Base-by-base conservation (phyloP, 495 filamentous ascomycete genomes). In the Usnea hakonensis region DNA sequence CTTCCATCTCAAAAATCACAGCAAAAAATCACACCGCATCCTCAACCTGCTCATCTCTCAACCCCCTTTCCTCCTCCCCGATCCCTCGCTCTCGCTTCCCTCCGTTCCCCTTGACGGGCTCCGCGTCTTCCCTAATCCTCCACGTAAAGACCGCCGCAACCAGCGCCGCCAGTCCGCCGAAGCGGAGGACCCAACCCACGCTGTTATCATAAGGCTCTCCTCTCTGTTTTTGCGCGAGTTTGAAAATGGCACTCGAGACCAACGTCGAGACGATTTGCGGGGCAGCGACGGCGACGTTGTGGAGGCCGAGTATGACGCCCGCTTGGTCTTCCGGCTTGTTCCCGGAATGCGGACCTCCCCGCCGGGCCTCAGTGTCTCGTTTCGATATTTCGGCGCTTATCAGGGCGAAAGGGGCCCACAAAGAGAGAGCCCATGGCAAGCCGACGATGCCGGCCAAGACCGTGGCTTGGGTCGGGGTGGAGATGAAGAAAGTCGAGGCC, bases 331-430 rank as follows among this genome's bases (percentile, higher is more conserved):
- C 82, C 10, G 26, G 48, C 16, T 52, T 50, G 46, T 30, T 52
- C 26, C 19, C 28, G 13, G 48, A 33, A 28, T 46, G 2, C 0
- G 9, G 10, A 2, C 41, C 21, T 37, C 48, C 30, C 30, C 76
- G 32, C 68, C 75, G 66, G 56, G 58, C 58, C 26, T 87, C 76
- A 54, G 86, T 82, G 68, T 95, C 89, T 36, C 89, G 84, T 57
- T 86, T 86, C 55, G 84, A 84, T 46, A 96, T 89, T 74, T 96
- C 91, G 38, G 88, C 87, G 55, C 87, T 87, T 68, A 96, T 95
- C 65, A 96, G 85, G 40, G 91, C 91, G 77, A 92, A 96, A 0
- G 91, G 91, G 0, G 90, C 91, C 91, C 91, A 96, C 36, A 91
- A 79, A 23, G 90, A 90, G 56, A 96, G 74, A 28, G 91, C 90